Evolutionary conservation across 2,329 filamentous ascomycete species (phyloP).

Genomic region (Colletotrichum plurivorum): DNA sequence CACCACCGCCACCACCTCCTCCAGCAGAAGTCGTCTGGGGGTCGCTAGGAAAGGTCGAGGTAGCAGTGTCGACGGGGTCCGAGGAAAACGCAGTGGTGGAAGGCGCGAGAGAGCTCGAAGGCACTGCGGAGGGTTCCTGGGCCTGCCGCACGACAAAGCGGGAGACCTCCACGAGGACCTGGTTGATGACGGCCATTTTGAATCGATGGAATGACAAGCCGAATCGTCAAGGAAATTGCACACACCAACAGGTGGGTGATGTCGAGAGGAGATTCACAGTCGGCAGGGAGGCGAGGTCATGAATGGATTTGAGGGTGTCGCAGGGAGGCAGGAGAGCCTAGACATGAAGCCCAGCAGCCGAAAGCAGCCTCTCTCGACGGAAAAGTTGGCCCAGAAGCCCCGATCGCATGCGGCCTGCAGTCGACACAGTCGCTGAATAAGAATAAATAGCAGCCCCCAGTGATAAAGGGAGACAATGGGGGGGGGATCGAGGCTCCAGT

Average conservation of each 20-base stretch:
- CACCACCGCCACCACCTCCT: constrained; percentile 5
- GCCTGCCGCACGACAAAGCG: constrained; percentile 52
- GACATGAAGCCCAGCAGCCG: constrained; percentile 28
- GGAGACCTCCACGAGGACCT: constrained; percentile 53
- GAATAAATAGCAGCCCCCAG: neutral
- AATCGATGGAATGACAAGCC: neutral
- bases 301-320: constrained; percentile 19
- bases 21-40: constrained; percentile 3
- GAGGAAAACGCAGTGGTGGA: constrained; percentile 43
- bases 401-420: constrained; percentile 37
- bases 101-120: constrained; percentile 41
- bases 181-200: constrained; percentile 55
- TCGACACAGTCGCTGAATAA: constrained; percentile 13
- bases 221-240: constrained; percentile 15
- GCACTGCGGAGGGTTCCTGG: constrained; percentile 23
- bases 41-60: constrained; percentile 9
- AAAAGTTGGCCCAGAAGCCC: constrained; percentile 27
- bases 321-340: constrained; percentile 1
- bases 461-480: neutral
- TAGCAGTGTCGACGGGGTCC: constrained; percentile 19
- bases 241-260: constrained; percentile 34
- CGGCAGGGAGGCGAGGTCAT: constrained; percentile 28
- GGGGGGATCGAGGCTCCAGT: constrained; percentile 10
- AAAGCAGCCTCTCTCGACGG: constrained; percentile 36
- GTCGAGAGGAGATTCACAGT: constrained; percentile 31